A percentile compares a stretch with the other conserved stretches of the same genome.
These are phyloP conservation scores for Candida pseudocylindracea DNA, from an alignment of 1,139 yeast genomes.

Conservation along the genomic window DNA sequence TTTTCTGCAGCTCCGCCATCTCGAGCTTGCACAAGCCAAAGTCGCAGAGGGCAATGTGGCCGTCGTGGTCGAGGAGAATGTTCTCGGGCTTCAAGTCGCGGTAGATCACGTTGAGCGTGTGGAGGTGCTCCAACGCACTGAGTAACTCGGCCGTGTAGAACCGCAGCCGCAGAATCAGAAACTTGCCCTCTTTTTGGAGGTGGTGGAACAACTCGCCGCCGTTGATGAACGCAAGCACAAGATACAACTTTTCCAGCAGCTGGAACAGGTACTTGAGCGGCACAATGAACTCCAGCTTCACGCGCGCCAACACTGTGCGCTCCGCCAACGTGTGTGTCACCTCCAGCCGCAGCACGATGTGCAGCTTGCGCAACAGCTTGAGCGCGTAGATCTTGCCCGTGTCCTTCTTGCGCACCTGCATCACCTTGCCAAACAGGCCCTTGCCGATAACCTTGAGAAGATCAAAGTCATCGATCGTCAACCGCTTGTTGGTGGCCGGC, in stretches of 20 bases:
- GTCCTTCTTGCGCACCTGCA: constrained; percentile 93
- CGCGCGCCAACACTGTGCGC: constrained; percentile 82
- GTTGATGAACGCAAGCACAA: constrained; percentile 80
- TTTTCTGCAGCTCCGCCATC: constrained; percentile 74
- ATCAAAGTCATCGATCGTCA: constrained; percentile 81
- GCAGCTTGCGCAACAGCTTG: constrained; percentile 83
- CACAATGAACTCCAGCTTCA: constrained; percentile 93
- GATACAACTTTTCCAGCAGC: constrained; percentile 78
- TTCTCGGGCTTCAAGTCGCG: constrained; percentile 94
- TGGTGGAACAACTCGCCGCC: constrained; percentile 97
- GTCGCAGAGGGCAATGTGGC: constrained; percentile 93
- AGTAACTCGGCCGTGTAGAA: constrained; percentile 87
- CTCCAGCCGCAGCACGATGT: constrained; percentile 82
- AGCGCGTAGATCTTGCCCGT: constrained; percentile 87
- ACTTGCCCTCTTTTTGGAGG: constrained; percentile 76
- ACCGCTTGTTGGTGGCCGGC: constrained; percentile 22
- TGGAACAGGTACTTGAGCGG: constrained; percentile 92
- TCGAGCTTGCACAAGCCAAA: constrained; percentile 89
- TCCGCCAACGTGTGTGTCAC: constrained; percentile 94
- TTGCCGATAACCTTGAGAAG: constrained; percentile 87
- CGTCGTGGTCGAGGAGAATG: constrained; percentile 80
- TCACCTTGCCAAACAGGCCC: constrained; percentile 95
- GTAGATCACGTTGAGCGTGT: constrained; percentile 77
- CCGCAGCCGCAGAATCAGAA: constrained; percentile 72
- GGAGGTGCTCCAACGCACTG: constrained; percentile 81